Evolutionary conservation across 768 basidiomycete species (phyloP).

Genomic region (Trametes meyenii): DNA sequence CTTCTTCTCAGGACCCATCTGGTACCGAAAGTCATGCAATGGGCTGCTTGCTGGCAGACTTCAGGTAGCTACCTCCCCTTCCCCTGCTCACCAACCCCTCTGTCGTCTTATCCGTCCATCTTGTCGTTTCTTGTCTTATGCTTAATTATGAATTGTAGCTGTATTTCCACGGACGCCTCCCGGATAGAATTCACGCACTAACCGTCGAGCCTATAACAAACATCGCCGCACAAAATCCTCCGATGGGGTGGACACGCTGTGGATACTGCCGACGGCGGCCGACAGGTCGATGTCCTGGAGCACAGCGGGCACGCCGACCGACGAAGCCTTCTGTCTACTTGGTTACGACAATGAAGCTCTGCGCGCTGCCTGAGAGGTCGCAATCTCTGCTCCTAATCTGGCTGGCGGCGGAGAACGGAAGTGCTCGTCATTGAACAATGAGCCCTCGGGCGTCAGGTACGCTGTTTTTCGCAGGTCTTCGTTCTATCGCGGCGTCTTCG

Average conservation of each 20-base stretch:
- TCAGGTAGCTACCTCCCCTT: neutral
- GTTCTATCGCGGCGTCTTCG: no score
- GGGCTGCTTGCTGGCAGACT: neutral
- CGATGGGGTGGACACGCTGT: neutral
- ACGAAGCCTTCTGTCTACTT: neutral
- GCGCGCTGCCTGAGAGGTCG: neutral
- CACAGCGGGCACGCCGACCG: neutral
- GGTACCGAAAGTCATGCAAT: neutral
- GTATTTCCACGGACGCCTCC: no score
- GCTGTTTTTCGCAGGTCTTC: neutral
- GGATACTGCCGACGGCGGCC: neutral
- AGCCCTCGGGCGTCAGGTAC: neutral
- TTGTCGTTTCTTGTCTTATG: no score
- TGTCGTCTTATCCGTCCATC: no score
- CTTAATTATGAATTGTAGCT: no score
- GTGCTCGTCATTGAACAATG: no score
- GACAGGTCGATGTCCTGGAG: neutral
- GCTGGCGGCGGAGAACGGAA: neutral
- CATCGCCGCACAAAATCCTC: neutral
- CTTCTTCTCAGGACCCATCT: slow-evolving; percentile 18
- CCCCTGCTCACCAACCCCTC: neutral
- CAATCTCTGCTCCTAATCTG: neutral
- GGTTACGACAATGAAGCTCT: slow-evolving; percentile 4
- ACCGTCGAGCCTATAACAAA: no score
- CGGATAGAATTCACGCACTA: no score